phyloP scores from a whole-genome alignment of 495 filamentous ascomycete genomes.

The Neurospora sp. region DNA sequence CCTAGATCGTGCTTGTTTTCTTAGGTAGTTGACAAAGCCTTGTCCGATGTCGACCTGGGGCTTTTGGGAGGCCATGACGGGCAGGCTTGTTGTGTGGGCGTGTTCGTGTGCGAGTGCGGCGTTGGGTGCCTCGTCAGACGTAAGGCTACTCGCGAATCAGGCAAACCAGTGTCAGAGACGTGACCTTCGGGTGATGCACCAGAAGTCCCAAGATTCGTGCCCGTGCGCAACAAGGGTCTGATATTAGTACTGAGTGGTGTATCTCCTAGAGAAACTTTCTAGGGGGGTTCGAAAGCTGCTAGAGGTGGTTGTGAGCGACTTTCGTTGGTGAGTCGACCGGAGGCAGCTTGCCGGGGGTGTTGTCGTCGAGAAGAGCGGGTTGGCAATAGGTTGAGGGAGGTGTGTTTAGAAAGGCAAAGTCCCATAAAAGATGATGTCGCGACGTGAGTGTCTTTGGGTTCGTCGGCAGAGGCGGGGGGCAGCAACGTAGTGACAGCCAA shows the following conservation, averaged over 20 bases:
- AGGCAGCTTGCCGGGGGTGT: background rate
- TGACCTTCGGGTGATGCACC: background rate
- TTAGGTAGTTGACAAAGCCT: background rate
- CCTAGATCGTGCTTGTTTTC: background rate
- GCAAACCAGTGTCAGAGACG: background rate
- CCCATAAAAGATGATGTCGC: background rate
- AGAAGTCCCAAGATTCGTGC: background rate
- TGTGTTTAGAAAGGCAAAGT: background rate
- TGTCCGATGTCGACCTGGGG: background rate
- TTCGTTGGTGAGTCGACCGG: background rate
- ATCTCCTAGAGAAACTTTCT: background rate
- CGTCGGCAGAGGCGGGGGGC: background rate
- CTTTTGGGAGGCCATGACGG: background rate
- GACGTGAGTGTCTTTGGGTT: background rate
- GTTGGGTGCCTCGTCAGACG: background rate
- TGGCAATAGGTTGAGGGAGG: background rate
- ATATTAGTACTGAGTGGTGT: background rate
- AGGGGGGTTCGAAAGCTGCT: background rate
- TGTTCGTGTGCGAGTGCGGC: background rate
- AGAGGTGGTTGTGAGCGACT: background rate
- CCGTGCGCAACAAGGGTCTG: background rate
- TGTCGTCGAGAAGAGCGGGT: background rate
- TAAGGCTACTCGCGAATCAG: background rate
- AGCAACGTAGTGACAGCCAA: background rate
- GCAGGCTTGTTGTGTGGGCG: background rate